Percentiles rank a stretch among this genome's conserved stretches.
These are phyloP conservation scores for Saccharomyces hybrid DNA, from an alignment of 1,139 yeast genomes.

Conservation along the genomic window DNA sequence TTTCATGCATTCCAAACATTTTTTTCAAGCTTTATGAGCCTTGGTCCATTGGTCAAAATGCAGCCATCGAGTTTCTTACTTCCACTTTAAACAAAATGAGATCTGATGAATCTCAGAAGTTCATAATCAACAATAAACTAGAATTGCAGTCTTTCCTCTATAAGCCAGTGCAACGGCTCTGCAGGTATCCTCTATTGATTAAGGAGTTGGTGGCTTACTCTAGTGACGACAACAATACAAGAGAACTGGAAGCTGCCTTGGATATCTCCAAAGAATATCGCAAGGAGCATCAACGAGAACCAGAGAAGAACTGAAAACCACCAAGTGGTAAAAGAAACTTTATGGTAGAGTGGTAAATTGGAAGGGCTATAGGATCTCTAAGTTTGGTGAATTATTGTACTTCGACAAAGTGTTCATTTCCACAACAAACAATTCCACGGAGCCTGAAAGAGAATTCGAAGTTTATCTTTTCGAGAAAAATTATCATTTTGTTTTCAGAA, in stretches of 20 bases:
- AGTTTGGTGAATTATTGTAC: constrained; percentile 77
- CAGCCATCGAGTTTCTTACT: constrained; percentile 74
- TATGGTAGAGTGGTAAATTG: constrained; percentile 75
- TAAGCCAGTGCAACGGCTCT: constrained; percentile 90
- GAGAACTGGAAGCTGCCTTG: constrained; percentile 63
- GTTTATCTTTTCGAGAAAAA: constrained; percentile 83
- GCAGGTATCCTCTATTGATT: constrained; percentile 82
- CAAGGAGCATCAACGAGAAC: constrained; percentile 86
- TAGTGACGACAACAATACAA: constrained; percentile 46
- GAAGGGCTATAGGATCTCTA: constrained; percentile 82
- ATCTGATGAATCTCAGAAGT: constrained; percentile 14
- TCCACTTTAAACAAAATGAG: constrained; percentile 35
- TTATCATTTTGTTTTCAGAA: constrained; percentile 71
- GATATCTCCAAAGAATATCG: constrained; percentile 66
- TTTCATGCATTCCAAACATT: constrained; percentile 74
- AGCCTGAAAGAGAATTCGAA: constrained; percentile 79
- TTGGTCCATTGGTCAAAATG: constrained; percentile 77
- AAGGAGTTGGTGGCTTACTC: constrained; percentile 67
- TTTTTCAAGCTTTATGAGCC: constrained; percentile 86
- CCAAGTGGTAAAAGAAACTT: constrained; percentile 59
- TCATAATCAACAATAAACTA: constrained; percentile 72
- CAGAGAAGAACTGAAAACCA: constrained; percentile 88
- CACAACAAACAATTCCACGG: constrained; percentile 36
- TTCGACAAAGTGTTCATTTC: constrained; percentile 71
- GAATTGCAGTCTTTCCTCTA: constrained; percentile 84